Conservation (phyloP, 2,329 filamentous ascomycete genomes). For the Colletotrichum musae region DNA sequence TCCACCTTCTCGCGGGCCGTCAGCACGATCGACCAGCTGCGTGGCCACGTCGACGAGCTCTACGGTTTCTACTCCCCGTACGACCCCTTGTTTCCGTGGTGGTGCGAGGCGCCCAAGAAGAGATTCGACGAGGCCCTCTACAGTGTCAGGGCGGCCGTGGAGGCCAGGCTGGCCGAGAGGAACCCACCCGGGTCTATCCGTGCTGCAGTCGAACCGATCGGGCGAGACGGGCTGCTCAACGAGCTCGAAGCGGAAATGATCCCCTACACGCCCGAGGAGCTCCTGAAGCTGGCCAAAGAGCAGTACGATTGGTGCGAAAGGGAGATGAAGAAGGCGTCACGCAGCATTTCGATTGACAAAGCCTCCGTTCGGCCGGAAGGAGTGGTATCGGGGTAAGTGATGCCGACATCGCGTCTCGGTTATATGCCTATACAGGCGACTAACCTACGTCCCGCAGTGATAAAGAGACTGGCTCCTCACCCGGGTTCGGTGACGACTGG, state of each 20-base stretch:
- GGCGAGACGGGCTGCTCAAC: constrained; percentile 63
- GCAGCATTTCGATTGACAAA: constrained; percentile 55
- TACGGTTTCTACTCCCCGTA: constrained; percentile 68
- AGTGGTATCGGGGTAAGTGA: constrained; percentile 19
- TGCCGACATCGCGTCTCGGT: neutral
- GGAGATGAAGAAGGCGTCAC: constrained; percentile 67
- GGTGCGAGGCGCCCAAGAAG: constrained; percentile 63
- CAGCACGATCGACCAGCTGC: constrained; percentile 58
- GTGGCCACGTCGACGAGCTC: constrained; percentile 60
- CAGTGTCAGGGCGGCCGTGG: constrained; percentile 54
- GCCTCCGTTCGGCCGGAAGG: constrained; percentile 3
- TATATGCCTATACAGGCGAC: neutral
- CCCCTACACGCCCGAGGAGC: constrained; percentile 69
- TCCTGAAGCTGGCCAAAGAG: constrained; percentile 64
- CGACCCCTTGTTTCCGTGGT: constrained; percentile 71
- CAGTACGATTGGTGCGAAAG: constrained; percentile 70
- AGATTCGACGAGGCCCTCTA: constrained; percentile 55
- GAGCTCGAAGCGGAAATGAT: constrained; percentile 72
- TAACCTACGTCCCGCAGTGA: neutral
- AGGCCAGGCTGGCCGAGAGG: constrained; percentile 50
- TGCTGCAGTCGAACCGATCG: constrained; percentile 67
- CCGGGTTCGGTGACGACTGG: constrained; percentile 61
- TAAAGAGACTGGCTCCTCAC: neutral
- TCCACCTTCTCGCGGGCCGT: constrained; percentile 44
- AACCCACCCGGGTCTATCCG: constrained; percentile 29